Base-by-base conservation (phyloP, 805 yeast species). In the Cyberlindnera nakhonratchasimensis region DNA sequence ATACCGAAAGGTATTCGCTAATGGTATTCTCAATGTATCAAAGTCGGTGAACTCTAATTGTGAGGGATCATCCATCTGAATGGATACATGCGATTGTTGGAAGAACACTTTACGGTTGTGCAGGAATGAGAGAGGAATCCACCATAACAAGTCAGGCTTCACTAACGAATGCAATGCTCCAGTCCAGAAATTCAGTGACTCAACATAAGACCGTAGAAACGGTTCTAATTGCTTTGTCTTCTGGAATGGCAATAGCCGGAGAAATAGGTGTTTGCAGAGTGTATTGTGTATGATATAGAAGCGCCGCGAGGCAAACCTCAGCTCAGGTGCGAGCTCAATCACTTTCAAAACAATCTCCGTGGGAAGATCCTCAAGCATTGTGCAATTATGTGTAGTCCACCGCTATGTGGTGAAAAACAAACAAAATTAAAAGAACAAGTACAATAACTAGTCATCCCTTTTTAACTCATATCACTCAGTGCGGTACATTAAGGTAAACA, bases 21-120 rank as follows among this genome's bases (percentile, higher is more conserved):
- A 23, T 16, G 22, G 14, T 8, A 48, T 11, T 8, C 14, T 24
- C 14, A 47, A 9, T 2, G 34, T 14, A 6, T 24, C 26, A 19
- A 29, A 42, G 4, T 34, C 40, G 9, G 10, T 12, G 21, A 39
- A 11, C 3, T n/a, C 6, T 10, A 21, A 18, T 13, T 19, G 13
- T 5, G 19, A 4, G 1, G 24, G n/a, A 31, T 32, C 37, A 26
- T 48, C 42, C 19, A 40, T 39, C 24, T 59, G 61, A 68, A 48
- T 69, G 71, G 5, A 61, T 45, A 33, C 2, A 19, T 20, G 22
- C 12, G 63, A 61, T 33, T 74, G 76, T 14, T 39, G 36, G 14
- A 81, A 77, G 57, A 72, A 79, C 22, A 79, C 51, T 31, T 83
- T 58, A 37, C 77, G 68, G 52, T 76, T 78, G 46, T 67, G 69